These are phyloP conservation scores for Yamadazyma nakazawae DNA, from an alignment of 805 yeast genomes.

Conservation along the genomic window DNA sequence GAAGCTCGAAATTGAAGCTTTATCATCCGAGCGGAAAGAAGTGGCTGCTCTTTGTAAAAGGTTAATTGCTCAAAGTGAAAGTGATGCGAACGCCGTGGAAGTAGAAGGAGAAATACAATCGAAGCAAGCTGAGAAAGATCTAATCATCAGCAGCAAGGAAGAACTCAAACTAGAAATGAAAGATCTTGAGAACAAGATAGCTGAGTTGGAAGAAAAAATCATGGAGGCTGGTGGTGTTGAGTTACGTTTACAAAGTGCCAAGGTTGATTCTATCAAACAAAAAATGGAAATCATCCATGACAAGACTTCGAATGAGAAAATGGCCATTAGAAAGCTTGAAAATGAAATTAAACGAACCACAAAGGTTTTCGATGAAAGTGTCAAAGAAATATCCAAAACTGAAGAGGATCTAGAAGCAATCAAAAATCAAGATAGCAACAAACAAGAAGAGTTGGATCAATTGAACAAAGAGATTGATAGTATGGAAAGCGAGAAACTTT, in stretches of 20 bases:
- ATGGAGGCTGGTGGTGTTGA: conserved; percentile 91
- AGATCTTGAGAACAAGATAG: conserved; percentile 54
- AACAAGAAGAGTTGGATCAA: conserved; percentile 29
- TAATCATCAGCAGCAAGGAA: conserved; percentile 16
- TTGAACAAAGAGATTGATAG: conserved; percentile 28
- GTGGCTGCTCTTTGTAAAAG: conserved; percentile 43
- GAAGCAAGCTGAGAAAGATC: conserved; percentile 15
- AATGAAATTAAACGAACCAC: conserved; percentile 58
- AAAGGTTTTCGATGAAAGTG: conserved; percentile 45
- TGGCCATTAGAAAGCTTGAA: conserved; percentile 56
- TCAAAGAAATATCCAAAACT: conserved; percentile 39
- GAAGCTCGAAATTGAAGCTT: conserved; percentile 61
- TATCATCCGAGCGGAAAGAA: conserved; percentile 50
- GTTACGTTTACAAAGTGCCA: conserved; percentile 72
- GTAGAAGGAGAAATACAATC: conserved; percentile 37
- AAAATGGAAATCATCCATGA: conserved; percentile 58
- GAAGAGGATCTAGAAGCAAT: conserved; percentile 23
- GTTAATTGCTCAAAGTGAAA: conserved; percentile 36
- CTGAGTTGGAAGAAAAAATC: conserved; percentile 65
- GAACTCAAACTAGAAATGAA: conserved; percentile 51
- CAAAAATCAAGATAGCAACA: conserved; percentile 18
- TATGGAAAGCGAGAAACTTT: conserved; percentile 38
- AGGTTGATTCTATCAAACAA: conserved; percentile 72
- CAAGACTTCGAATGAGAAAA: conserved; percentile 54
- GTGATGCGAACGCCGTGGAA: conserved; percentile 22